These are phyloP conservation scores for Daldinia decipiens DNA, from an alignment of 495 filamentous ascomycete species.

Conservation along the genomic window DNA sequence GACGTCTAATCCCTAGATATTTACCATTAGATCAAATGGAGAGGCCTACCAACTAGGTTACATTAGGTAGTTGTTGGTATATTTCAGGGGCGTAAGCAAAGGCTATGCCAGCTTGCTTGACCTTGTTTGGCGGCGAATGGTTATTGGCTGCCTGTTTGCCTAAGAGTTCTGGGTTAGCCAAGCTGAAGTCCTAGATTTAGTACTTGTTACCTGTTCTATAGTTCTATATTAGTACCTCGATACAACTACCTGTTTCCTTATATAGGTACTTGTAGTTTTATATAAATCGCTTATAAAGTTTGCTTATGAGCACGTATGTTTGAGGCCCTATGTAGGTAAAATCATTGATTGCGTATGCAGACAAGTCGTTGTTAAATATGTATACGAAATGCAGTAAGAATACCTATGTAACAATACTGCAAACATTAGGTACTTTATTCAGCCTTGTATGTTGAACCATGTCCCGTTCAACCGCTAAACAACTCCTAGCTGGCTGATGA, in stretches of 20 bases:
- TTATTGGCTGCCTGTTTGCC: slow-evolving; percentile 20
- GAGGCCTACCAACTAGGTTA: too few relatives aligned
- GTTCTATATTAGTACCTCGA: background rate
- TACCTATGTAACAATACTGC: background rate
- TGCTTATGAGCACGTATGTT: background rate
- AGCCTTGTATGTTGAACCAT: background rate
- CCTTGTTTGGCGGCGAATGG: slow-evolving; percentile 9
- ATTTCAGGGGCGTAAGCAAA: background rate
- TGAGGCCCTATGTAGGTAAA: background rate
- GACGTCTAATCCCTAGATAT: too few relatives aligned
- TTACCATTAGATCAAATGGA: too few relatives aligned
- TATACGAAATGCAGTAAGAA: slow-evolving; percentile 6
- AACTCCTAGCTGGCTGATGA: background rate
- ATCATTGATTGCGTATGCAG: background rate
- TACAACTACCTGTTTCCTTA: background rate
- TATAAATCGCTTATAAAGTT: background rate
- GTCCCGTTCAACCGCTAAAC: too few relatives aligned
- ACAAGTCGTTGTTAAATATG: background rate
- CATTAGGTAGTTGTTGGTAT: background rate
- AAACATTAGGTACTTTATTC: background rate
- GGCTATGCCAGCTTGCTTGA: slow-evolving; percentile 14
- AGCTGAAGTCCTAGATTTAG: slow-evolving; percentile 8
- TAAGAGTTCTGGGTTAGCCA: background rate
- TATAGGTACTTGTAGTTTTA: background rate
- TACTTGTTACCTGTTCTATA: background rate